Conservation (phyloP, 352 stramenopile genomes). For the Phytophthora litchii region DNA sequence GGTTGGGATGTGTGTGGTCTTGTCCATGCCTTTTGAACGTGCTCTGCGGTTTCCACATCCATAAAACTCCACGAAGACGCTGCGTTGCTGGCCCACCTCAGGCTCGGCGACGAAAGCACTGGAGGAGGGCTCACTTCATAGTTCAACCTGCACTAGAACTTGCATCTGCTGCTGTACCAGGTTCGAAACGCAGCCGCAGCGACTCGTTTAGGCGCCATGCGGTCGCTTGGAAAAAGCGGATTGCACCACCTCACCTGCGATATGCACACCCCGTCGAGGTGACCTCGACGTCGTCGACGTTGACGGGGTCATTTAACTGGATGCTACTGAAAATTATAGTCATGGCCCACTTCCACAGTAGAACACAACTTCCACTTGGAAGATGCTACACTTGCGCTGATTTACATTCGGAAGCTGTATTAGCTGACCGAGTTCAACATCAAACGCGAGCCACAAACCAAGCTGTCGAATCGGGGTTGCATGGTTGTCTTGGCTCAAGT, state of each 20-base stretch:
- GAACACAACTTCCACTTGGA: conserved; percentile 4
- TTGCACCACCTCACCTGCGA: conserved; percentile 5
- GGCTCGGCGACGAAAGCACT: conserved; percentile 9
- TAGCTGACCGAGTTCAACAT: conserved; percentile 4
- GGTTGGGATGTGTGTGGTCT: conserved; percentile 25
- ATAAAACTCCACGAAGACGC: conserved; percentile 10
- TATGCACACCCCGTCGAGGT: too few species aligned
- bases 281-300: conserved; percentile 18
- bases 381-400: neutral
- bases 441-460: conserved; percentile 14
- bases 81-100: conserved; percentile 27
- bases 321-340: too few species aligned
- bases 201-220: conserved; percentile 24
- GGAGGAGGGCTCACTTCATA: conserved; percentile 2
- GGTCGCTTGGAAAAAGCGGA: conserved; percentile 27
- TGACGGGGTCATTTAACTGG: neutral
- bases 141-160: neutral
- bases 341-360: too few species aligned
- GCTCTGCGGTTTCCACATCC: conserved; percentile 14
- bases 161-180: conserved; percentile 12
- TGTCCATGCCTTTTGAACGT: conserved; percentile 23
- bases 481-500: conserved; percentile 8
- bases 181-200: conserved; percentile 12
- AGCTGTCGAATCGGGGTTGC: conserved; percentile 1
- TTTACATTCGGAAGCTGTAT: conserved; percentile 1